phyloP scores from a whole-genome alignment of 1,139 yeast species.

The Kodamaea sp. region DNA sequence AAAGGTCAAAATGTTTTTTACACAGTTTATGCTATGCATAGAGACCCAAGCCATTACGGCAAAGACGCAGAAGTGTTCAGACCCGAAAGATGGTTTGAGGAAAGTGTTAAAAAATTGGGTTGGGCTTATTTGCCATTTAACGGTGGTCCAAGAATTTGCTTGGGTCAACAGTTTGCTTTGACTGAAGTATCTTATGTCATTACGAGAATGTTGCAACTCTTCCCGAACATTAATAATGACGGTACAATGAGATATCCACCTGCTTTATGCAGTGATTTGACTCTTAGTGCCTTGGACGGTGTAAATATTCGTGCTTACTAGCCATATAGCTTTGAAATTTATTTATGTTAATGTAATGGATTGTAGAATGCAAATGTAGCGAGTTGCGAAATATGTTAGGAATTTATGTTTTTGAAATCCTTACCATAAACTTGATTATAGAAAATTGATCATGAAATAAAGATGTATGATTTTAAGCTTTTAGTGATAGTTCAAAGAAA shows the following conservation, averaged over 20 bases:
- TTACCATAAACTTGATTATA: too few species aligned
- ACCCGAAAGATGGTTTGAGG: slow-evolving; percentile 52
- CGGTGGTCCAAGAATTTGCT: slow-evolving; percentile 58
- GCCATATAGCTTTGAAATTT: background rate
- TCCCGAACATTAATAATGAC: slow-evolving; percentile 13
- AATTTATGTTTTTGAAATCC: too few species aligned
- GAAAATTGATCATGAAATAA: too few species aligned
- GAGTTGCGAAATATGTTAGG: too few species aligned
- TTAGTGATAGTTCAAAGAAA: too few species aligned
- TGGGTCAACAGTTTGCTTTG: slow-evolving; percentile 58
- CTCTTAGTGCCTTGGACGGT: slow-evolving; percentile 23
- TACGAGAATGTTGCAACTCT: slow-evolving; percentile 31
- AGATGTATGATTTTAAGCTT: too few species aligned
- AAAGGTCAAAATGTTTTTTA: slow-evolving; percentile 47
- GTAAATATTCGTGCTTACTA: slow-evolving; percentile 8
- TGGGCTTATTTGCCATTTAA: slow-evolving; percentile 57
- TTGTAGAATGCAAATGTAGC: background rate
- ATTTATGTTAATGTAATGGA: background rate
- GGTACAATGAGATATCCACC: slow-evolving; percentile 10
- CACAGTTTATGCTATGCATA: slow-evolving; percentile 45
- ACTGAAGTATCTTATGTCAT: slow-evolving; percentile 51
- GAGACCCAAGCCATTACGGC: slow-evolving; percentile 44
- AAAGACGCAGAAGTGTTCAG: slow-evolving; percentile 43
- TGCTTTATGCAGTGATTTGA: slow-evolving; percentile 9
- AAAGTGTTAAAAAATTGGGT: slow-evolving; percentile 31